A percentile compares a stretch with the other conserved stretches of the same genome.
Evolutionary conservation across 192 early-diverging fungal species (phyloP).

Genomic region (Gryganskiella cystojenkinii): DNA sequence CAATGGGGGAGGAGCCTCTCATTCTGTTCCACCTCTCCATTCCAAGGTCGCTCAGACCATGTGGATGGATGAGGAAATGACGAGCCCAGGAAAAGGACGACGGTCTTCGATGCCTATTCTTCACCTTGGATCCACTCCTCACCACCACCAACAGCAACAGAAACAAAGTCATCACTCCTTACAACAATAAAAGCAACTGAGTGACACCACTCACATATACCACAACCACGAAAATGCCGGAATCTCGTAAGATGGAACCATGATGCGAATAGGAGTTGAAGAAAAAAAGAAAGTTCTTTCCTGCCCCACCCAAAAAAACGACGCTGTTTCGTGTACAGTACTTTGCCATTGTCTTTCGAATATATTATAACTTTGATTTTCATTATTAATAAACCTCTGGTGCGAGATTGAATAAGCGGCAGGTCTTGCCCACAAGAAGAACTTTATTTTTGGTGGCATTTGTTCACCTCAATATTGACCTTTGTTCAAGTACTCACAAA

Average conservation of each 20-base stretch:
- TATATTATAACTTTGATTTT: too few relatives aligned
- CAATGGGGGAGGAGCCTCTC: too few relatives aligned
- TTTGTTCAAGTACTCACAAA: conserved; percentile 22
- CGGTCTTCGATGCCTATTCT: conserved; percentile 5
- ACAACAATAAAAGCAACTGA: not conserved
- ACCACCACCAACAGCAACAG: not conserved
- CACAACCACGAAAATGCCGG: not conserved
- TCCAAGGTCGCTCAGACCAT: not conserved
- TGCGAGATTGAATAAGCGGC: too few relatives aligned
- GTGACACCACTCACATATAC: not conserved
- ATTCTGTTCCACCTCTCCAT: not conserved
- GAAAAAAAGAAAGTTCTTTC: not conserved
- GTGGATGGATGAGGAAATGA: conserved; percentile 1
- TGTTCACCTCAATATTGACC: too few relatives aligned
- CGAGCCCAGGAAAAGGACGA: not conserved
- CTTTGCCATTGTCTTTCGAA: too few relatives aligned
- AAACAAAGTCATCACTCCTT: not conserved
- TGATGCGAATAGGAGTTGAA: too few relatives aligned
- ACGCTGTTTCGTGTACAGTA: too few relatives aligned
- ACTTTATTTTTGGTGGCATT: too few relatives aligned
- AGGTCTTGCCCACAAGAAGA: too few relatives aligned
- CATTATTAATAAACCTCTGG: too few relatives aligned
- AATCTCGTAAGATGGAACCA: not conserved
- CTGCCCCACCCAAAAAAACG: too few relatives aligned
- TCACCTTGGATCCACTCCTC: not conserved